Evolutionary conservation across 352 stramenopile species (phyloP).

Genomic region (Pythium periplocum): DNA sequence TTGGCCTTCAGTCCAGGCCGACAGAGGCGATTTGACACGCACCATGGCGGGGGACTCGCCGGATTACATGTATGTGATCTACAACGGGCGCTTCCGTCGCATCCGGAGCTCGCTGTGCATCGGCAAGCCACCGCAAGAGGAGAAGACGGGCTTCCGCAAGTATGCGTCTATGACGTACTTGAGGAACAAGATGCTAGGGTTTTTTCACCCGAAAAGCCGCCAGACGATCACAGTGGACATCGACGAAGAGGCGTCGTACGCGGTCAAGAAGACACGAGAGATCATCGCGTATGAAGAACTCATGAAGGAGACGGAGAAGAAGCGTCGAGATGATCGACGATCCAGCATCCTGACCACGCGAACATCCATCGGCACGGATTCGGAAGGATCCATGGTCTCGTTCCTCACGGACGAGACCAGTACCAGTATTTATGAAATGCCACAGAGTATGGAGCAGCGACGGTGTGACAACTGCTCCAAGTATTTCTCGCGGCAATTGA

Average conservation of each 20-base stretch:
- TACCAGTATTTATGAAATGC: slow-evolving; percentile 27
- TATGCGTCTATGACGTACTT: slow-evolving; percentile 60
- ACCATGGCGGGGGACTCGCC: slow-evolving; percentile 8
- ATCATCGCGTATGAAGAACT: slow-evolving; percentile 41
- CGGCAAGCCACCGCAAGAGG: slow-evolving; percentile 18
- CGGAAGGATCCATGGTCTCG: slow-evolving; percentile 15
- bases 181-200: slow-evolving; percentile 39
- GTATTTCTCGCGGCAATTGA: slow-evolving; percentile 63
- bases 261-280: slow-evolving; percentile 24
- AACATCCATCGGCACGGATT: slow-evolving; percentile 12
- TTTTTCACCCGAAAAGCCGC: slow-evolving; percentile 47
- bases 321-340: slow-evolving; percentile 7
- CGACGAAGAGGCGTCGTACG: slow-evolving; percentile 32
- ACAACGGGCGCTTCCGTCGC: slow-evolving; percentile 21
- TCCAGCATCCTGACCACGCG: slow-evolving; percentile 18
- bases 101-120: slow-evolving; percentile 8
- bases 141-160: slow-evolving; percentile 41
- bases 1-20: too few relatives aligned
- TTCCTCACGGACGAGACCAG: slow-evolving; percentile 13
- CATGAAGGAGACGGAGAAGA: slow-evolving; percentile 11
- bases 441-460: slow-evolving; percentile 49
- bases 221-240: slow-evolving; percentile 57
- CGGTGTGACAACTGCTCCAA: slow-evolving; percentile 80
- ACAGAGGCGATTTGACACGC: neutral
- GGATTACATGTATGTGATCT: slow-evolving; percentile 17